Conservation (phyloP, 371 early-diverging fungal species). For the Lichtheimia hyalospora region DNA sequence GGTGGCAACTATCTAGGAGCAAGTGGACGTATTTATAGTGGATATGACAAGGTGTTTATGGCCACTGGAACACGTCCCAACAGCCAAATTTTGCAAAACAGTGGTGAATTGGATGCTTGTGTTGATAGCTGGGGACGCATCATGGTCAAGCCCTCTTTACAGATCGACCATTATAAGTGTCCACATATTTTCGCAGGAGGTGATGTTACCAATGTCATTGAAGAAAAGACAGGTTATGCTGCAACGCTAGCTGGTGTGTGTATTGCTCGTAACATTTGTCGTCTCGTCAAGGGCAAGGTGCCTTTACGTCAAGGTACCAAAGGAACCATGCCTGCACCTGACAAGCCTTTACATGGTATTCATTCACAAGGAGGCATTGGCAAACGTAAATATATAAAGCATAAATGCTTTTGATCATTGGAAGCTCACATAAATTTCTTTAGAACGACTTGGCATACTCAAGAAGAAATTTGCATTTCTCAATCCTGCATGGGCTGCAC, state of each 20-base stretch:
- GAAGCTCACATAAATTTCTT: not conserved
- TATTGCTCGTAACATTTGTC: constrained; percentile 49
- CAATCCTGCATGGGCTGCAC: constrained; percentile 27
- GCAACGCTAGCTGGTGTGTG: constrained; percentile 55
- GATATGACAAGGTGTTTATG: constrained; percentile 32
- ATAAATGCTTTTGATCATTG: not conserved
- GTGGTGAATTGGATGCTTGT: constrained; percentile 19
- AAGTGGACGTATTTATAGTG: constrained; percentile 30
- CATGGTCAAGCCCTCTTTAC: constrained; percentile 58
- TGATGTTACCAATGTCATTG: constrained; percentile 60
- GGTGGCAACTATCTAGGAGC: constrained; percentile 27
- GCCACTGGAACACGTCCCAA: constrained; percentile 44
- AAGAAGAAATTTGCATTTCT: constrained; percentile 28
- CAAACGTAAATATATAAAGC: constrained; percentile 27
- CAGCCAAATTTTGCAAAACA: constrained; percentile 22
- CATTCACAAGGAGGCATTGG: constrained; percentile 42
- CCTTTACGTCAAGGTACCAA: constrained; percentile 41
- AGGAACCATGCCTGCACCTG: constrained; percentile 35
- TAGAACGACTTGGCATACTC: constrained; percentile 19
- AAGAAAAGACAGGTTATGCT: constrained; percentile 63
- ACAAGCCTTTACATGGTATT: constrained; percentile 36
- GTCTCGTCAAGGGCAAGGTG: constrained; percentile 41
- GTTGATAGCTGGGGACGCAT: constrained; percentile 41
- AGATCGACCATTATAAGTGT: constrained; percentile 54
- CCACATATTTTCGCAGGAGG: constrained; percentile 68